Base-by-base conservation (phyloP, 1,284 basidiomycete species). In the Leccinum variabile region DNA sequence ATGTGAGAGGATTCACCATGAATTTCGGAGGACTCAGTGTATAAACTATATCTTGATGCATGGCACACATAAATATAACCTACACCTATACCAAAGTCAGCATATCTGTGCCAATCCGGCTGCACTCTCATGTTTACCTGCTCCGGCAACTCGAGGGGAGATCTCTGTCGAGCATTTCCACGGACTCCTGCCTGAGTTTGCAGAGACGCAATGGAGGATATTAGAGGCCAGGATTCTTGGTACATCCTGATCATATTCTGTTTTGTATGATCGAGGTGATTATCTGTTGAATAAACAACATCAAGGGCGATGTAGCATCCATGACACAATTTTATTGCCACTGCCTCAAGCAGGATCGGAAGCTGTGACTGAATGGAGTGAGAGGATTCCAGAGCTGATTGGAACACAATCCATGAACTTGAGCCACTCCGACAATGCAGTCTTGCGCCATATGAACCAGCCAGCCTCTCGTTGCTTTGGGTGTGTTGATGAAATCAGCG, bases 101-200 rank as follows among this genome's bases (percentile, higher is more conserved):
- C 65, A 74, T 81, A 2, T 75, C 74, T 18, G 79, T 75, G 5
- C 61, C 78, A 5, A 78, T 85, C 32, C 77, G 85, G 2, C 74
- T 88, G 28, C 85, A 88, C 67, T 87, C 84, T 3, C 86, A 88
- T 72, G 81, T 89, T 49, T 80, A 86, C n/a, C 71, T 88, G 8
- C 82, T 59, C 78, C 84, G 58, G 78, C 83, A 0, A 63, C 70
- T 44, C 80, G 80, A 60, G 86, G 86, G 1, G 83, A 88, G 66
- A 65, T 86, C 11, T 80, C 76, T 44, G 79, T 88, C 33, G 77
- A 82, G 52, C 65, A 86, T n/a, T 72, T 83, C 28, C 82, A 87
- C 66, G 81, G 81, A 5, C 80, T 83, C 10, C 86, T 86, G 1
- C 85, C 86, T 0, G 86, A 89, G 69, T 79, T 80, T 67, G 76